Evolutionary conservation across 257 asterid genomes (phyloP).

Genomic region (Nyctanthes arbortristis): DNA sequence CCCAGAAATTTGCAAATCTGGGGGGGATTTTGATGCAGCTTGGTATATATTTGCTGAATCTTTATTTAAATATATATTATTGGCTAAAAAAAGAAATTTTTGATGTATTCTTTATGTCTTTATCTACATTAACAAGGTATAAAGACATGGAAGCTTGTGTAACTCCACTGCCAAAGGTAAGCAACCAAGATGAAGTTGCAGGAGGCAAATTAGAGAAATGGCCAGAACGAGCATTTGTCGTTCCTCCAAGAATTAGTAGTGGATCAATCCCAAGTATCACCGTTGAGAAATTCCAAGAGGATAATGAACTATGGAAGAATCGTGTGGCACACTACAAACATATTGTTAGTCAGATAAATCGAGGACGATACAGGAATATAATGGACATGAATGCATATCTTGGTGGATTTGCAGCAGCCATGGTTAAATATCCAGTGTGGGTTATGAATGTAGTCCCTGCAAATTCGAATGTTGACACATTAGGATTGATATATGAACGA

Average conservation of each 20-base stretch:
- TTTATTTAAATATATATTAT: background rate
- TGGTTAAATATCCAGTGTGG: conserved; percentile 76
- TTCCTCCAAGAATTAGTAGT: conserved; percentile 76
- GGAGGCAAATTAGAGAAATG: conserved; percentile 82
- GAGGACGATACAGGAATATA: conserved; percentile 65
- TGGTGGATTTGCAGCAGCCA: conserved; percentile 91
- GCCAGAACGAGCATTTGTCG: conserved; percentile 79
- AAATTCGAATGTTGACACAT: conserved; percentile 46
- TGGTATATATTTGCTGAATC: conserved; percentile 61
- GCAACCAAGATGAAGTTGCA: conserved; percentile 56
- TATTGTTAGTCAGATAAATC: conserved; percentile 44
- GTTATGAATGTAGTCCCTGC: conserved; percentile 91
- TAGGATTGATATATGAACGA: conserved; percentile 76
- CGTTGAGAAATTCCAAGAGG: conserved; percentile 54
- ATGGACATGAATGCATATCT: conserved; percentile 93
- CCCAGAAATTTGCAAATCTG: conserved; percentile 63
- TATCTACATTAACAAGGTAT: conserved; percentile 50
- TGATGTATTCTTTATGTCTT: background rate
- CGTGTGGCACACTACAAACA: conserved; percentile 56
- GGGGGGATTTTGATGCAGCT: conserved; percentile 53
- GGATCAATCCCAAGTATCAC: conserved; percentile 67
- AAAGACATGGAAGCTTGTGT: conserved; percentile 79
- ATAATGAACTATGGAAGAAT: conserved; percentile 64
- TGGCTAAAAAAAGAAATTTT: background rate
- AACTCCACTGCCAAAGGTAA: conserved; percentile 78